A percentile compares a stretch with the other conserved stretches of the same genome.
Conservation (phyloP, 768 basidiomycete species). For the Suillus hirtellus region DNA sequence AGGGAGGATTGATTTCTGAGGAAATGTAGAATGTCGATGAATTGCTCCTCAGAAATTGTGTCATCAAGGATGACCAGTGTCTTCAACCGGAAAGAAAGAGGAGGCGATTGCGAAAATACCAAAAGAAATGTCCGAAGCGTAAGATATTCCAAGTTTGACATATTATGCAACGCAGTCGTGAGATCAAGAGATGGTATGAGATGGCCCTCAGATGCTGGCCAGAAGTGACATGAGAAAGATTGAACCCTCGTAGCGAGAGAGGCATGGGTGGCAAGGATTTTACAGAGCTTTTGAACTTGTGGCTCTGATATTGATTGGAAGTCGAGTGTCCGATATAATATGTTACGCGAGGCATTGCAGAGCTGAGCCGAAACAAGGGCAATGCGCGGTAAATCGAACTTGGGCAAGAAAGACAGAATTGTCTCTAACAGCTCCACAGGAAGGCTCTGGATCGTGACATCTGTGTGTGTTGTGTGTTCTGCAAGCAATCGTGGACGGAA, state of each 20-base stretch:
- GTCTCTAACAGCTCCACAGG: conserved; percentile 21
- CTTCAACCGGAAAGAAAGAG: conserved; percentile 24
- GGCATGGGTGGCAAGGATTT: conserved; percentile 19
- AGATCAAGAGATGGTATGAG: conserved; percentile 20
- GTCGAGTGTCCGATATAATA: conserved; percentile 26
- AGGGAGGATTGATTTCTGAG: conserved; percentile 26
- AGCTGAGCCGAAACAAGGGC: conserved; percentile 27
- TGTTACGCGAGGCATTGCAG: conserved; percentile 22
- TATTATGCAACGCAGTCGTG: conserved; percentile 29
- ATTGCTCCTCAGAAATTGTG: conserved; percentile 23
- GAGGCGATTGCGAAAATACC: conserved; percentile 21
- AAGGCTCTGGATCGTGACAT: conserved; percentile 12
- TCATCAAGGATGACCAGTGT: conserved; percentile 31
- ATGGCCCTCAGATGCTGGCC: conserved; percentile 20
- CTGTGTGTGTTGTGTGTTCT: background rate
- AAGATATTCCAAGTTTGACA: conserved; percentile 29
- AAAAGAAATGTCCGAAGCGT: conserved; percentile 27
- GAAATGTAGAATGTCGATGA: conserved; percentile 24
- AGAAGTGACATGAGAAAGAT: conserved; percentile 25
- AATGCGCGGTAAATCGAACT: conserved; percentile 19
- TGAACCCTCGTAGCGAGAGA: conserved; percentile 27
- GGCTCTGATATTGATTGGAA: conserved; percentile 17
- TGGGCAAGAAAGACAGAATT: conserved; percentile 25
- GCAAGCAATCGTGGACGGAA: background rate
- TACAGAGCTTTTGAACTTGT: conserved; percentile 19